Evolutionary conservation across 1,139 yeast species (phyloP).

Genomic region (Candida labiduridarum): DNA sequence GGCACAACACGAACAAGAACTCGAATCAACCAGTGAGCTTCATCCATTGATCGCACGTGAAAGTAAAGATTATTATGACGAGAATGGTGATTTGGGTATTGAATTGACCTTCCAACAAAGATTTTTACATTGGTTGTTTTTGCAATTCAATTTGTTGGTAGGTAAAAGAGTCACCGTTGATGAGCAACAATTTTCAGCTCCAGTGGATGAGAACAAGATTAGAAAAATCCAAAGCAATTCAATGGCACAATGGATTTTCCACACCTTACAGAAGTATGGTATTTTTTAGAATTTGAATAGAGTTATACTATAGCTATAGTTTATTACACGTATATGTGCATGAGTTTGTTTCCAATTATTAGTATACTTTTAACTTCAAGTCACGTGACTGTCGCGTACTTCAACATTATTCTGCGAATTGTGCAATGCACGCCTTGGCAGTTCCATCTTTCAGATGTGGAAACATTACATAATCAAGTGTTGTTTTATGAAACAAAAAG

Average conservation of each 20-base stretch:
- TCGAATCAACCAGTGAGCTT: conserved; percentile 6
- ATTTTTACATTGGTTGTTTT: conserved; percentile 20
- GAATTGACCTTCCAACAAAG: conserved; percentile 25
- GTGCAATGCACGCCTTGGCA: neutral
- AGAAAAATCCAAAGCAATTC: conserved; percentile 18
- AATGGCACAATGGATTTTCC: conserved; percentile 27
- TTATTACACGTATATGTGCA: neutral
- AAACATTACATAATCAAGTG: neutral
- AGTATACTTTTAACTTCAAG: neutral
- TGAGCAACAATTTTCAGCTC: conserved; percentile 25
- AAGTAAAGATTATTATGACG: conserved; percentile 12
- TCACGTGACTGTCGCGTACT: neutral
- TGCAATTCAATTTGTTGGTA: conserved; percentile 18
- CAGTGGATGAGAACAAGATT: conserved; percentile 29
- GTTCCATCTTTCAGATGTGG: neutral
- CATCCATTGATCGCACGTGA: conserved; percentile 6
- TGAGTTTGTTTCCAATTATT: too few relatives aligned
- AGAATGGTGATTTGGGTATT: conserved; percentile 21
- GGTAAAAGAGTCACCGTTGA: conserved; percentile 22
- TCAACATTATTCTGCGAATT: neutral
- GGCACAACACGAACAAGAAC: conserved; percentile 9
- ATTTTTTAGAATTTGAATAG: conserved; percentile 23
- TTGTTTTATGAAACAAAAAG: neutral
- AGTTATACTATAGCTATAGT: neutral
- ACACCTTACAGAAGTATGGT: conserved; percentile 35